Conservation (phyloP, 371 early-diverging fungal species). For the Amoeboaphelidium protococcarum region DNA sequence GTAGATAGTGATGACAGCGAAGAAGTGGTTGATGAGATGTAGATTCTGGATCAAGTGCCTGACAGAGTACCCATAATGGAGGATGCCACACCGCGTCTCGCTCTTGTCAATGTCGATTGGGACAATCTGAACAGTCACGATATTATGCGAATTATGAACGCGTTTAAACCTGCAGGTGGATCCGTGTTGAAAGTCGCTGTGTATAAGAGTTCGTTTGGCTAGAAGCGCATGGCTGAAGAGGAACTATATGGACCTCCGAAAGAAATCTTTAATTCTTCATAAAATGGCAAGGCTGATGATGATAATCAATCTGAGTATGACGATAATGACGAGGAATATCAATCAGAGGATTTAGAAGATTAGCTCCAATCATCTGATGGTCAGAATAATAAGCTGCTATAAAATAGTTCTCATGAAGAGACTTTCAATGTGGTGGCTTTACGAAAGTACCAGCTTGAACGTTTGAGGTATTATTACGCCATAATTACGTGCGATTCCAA, state of each 20-base stretch:
- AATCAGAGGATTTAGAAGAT: too few relatives aligned
- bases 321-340: too few relatives aligned
- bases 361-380: too few relatives aligned
- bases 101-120: constrained; percentile 92
- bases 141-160: constrained; percentile 55
- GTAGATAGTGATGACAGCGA: background rate
- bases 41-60: constrained; percentile 47
- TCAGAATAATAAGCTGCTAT: too few relatives aligned
- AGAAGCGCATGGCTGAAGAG: constrained; percentile 49
- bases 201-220: constrained; percentile 88
- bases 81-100: too few relatives aligned
- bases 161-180: constrained; percentile 50
- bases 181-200: constrained; percentile 46
- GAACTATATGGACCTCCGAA: constrained; percentile 53
- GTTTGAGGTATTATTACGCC: constrained; percentile 76
- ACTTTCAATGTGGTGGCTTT: constrained; percentile 59
- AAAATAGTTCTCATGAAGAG: too few relatives aligned
- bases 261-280: constrained; percentile 28
- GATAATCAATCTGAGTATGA: too few relatives aligned
- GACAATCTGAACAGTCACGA: constrained; percentile 56
- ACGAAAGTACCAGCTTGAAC: constrained; percentile 76
- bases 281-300: constrained; percentile 21
- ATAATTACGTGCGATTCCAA: constrained; percentile 73
- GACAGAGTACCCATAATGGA: too few relatives aligned
- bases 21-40: constrained; percentile 13